Conservation (phyloP, 495 filamentous ascomycete genomes). For the Podospora tetraspora region DNA sequence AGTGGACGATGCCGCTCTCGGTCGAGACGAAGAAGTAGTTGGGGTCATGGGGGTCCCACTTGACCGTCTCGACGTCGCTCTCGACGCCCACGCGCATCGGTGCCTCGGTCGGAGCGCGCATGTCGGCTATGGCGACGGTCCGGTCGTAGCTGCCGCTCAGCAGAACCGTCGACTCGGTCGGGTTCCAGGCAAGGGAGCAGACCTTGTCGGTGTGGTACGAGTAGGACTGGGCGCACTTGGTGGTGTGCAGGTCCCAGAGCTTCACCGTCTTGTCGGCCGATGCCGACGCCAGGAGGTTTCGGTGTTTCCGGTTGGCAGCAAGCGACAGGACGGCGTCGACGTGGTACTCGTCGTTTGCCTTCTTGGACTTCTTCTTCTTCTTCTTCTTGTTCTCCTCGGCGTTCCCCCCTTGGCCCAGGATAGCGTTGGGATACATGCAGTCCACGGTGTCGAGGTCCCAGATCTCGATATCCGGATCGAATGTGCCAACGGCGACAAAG, state of each 20-base stretch:
- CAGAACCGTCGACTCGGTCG: conserved; percentile 75
- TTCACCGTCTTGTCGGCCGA: conserved; percentile 97
- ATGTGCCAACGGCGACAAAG: conserved; percentile 91
- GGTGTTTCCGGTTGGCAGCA: conserved; percentile 83
- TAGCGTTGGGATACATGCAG: conserved; percentile 95
- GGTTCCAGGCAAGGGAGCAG: conserved; percentile 91
- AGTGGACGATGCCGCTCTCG: conserved; percentile 83
- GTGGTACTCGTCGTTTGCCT: conserved; percentile 86
- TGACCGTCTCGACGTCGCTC: conserved; percentile 85
- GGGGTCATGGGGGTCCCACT: conserved; percentile 87
- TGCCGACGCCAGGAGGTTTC: conserved; percentile 90
- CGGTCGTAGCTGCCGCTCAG: conserved; percentile 92
- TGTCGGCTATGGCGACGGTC: conserved; percentile 84
- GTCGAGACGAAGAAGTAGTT: conserved; percentile 95
- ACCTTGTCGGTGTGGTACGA: conserved; percentile 89
- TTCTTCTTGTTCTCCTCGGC: conserved; percentile 58
- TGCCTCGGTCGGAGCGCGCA: conserved; percentile 80
- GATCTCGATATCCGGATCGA: conserved; percentile 97
- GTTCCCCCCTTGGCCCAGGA: conserved; percentile 78
- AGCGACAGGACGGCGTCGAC: conserved; percentile 89
- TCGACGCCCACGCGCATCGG: conserved; percentile 83
- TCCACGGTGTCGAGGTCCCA: conserved; percentile 96
- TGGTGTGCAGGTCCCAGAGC: conserved; percentile 90
- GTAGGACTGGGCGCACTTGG: conserved; percentile 92
- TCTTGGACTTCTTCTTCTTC: conserved; percentile 77